These are phyloP conservation scores for Gaultheria prostrata DNA, from an alignment of 148 eudicot genomes.

Conservation along the genomic window DNA sequence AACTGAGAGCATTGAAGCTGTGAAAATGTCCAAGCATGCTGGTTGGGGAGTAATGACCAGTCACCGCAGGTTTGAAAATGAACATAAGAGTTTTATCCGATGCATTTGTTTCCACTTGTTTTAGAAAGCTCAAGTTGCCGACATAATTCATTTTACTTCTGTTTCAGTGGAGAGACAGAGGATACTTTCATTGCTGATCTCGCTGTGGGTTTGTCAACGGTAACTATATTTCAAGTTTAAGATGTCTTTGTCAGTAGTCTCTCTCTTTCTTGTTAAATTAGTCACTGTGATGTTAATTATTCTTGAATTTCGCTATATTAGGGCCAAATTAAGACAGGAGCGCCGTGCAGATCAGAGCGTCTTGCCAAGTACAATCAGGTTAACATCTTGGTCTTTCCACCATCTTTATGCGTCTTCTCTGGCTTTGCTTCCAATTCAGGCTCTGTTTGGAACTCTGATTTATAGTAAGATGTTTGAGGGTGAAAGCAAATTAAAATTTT, in stretches of 20 bases:
- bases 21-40: constrained; percentile 68
- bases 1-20: constrained; percentile 97
- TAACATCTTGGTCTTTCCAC: not conserved
- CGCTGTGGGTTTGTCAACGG: constrained; percentile 95
- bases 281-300: constrained; percentile 5
- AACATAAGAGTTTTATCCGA: not conserved
- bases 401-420: not conserved
- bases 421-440: not conserved
- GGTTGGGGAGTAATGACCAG: constrained; percentile 47
- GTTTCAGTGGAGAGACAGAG: constrained; percentile 91
- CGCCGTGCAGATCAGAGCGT: constrained; percentile 34
- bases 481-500: not conserved
- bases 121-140: constrained; percentile 11
- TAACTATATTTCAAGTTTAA: constrained; percentile 23
- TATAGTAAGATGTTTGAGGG: not conserved
- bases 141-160: not conserved
- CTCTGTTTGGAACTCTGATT: not conserved
- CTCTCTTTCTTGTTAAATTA: not conserved
- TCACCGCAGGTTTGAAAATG: constrained; percentile 68
- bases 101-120: not conserved
- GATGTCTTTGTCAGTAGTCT: not conserved
- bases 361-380: constrained; percentile 39
- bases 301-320: constrained; percentile 12
- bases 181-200: constrained; percentile 99
- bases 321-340: constrained; percentile 38